Evolutionary conservation across 2,329 filamentous ascomycete species (phyloP).

Genomic region (Chaetomium olivaceum): DNA sequence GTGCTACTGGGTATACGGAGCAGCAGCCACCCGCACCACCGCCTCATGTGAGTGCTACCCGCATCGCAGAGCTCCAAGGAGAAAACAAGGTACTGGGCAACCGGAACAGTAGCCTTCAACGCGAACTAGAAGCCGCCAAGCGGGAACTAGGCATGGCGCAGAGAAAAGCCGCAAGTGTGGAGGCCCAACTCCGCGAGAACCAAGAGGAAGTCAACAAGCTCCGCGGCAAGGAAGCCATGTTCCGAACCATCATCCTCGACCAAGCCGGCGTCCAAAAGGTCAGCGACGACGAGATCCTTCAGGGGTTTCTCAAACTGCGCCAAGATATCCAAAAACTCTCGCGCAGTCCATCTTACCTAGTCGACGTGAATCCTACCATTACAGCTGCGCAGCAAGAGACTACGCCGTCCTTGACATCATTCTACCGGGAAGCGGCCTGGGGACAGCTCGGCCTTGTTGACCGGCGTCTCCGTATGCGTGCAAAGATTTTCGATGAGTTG

Average conservation of each 20-base stretch:
- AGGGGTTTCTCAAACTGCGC: slow-evolving; percentile 1
- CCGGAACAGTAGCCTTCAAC: slow-evolving; percentile 3
- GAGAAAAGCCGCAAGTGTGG: not conserved
- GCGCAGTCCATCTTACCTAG: not conserved
- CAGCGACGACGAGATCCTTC: slow-evolving; percentile 1
- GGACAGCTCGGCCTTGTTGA: not conserved
- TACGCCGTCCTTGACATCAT: not conserved
- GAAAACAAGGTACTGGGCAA: not conserved
- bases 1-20: not conserved
- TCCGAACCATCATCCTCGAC: slow-evolving; percentile 5
- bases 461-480: not conserved
- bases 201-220: slow-evolving; percentile 7
- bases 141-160: not conserved
- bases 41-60: not conserved
- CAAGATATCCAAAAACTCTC: slow-evolving; percentile 8
- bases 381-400: not conserved
- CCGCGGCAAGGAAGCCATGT: slow-evolving; percentile 8
- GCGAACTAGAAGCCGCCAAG: not conserved
- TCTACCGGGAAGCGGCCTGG: not conserved
- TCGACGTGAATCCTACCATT: not conserved
- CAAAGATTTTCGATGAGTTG: slow-evolving; percentile 1
- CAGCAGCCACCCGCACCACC: not conserved
- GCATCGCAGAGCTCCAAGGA: not conserved
- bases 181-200: not conserved
- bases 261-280: slow-evolving; percentile 1